These are phyloP conservation scores for Hymenochaete sp. DNA, from an alignment of 1,284 basidiomycete species.

Conservation along the genomic window DNA sequence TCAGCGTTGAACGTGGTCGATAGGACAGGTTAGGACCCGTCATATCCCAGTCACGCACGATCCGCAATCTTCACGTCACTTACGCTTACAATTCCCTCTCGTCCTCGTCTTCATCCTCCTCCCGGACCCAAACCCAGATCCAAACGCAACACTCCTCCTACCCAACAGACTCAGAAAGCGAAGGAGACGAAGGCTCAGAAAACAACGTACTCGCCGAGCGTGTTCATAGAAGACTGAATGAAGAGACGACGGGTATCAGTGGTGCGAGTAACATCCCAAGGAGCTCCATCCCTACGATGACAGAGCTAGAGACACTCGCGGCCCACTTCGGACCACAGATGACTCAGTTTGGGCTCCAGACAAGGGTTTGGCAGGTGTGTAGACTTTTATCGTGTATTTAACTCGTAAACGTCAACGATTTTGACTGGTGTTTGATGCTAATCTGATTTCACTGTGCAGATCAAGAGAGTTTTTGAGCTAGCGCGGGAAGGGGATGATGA, in stretches of 20 bases:
- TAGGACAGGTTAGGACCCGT: constrained; percentile 31
- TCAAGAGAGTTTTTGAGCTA: not conserved
- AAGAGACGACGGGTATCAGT: not conserved
- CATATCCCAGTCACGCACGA: not conserved
- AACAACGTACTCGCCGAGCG: too few species aligned
- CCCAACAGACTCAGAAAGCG: not conserved
- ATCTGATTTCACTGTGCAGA: not conserved
- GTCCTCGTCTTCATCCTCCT: too few species aligned
- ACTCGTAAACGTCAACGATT: not conserved
- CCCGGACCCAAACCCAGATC: too few species aligned
- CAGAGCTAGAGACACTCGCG: constrained; percentile 23
- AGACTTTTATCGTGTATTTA: not conserved
- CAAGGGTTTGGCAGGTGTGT: constrained; percentile 41
- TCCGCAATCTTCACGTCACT: too few species aligned
- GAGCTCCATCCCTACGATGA: constrained; percentile 17
- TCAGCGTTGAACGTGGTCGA: constrained; percentile 1
- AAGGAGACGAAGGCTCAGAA: not conserved
- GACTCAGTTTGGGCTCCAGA: constrained; percentile 31
- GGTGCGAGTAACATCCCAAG: not conserved
- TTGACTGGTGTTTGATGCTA: not conserved
- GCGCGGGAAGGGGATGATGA: constrained; percentile 38
- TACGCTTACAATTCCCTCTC: too few species aligned
- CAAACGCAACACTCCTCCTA: too few species aligned
- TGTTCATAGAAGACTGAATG: not conserved
- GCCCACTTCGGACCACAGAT: constrained; percentile 26